Percentiles rank a stretch among this genome's conserved stretches.
Evolutionary conservation across 73 alveolate genomes (phyloP).

Genomic region (Tetrahymena elliotti): DNA sequence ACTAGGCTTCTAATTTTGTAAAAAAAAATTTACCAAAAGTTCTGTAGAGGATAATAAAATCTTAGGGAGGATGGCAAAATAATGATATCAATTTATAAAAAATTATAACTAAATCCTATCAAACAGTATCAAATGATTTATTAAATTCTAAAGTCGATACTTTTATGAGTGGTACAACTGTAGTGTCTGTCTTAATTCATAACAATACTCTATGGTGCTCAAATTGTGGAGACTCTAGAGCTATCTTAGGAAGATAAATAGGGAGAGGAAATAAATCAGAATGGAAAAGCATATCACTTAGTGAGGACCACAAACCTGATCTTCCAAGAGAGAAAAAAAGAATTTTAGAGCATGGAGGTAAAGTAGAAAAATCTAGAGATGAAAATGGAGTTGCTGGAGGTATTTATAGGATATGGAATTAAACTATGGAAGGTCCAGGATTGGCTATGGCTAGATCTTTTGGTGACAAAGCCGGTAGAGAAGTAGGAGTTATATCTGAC

Average conservation of each 20-base stretch:
- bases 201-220: slow-evolving; percentile 42
- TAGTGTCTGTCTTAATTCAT: slow-evolving; percentile 58
- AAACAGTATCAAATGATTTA: slow-evolving; percentile 6
- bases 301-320: slow-evolving; percentile 58
- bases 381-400: slow-evolving; percentile 57
- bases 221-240: slow-evolving; percentile 36
- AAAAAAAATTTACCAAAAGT: slow-evolving; percentile 51
- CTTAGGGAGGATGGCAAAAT: background rate
- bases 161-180: slow-evolving; percentile 82
- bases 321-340: slow-evolving; percentile 59
- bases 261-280: slow-evolving; percentile 15
- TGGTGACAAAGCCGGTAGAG: slow-evolving; percentile 58
- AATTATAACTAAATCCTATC: slow-evolving; percentile 5
- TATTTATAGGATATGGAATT: slow-evolving; percentile 57
- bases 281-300: slow-evolving; percentile 50
- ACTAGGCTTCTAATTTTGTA: slow-evolving; percentile 45
- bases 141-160: background rate
- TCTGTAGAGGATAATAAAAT: background rate
- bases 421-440: slow-evolving; percentile 64
- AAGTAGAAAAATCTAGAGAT: slow-evolving; percentile 56
- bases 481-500: slow-evolving; percentile 54
- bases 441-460: slow-evolving; percentile 65
- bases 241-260: slow-evolving; percentile 4
- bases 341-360: slow-evolving; percentile 56
- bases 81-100: background rate